phyloP scores from a whole-genome alignment of 306 rosid species.

The Acacia acuminata region DNA sequence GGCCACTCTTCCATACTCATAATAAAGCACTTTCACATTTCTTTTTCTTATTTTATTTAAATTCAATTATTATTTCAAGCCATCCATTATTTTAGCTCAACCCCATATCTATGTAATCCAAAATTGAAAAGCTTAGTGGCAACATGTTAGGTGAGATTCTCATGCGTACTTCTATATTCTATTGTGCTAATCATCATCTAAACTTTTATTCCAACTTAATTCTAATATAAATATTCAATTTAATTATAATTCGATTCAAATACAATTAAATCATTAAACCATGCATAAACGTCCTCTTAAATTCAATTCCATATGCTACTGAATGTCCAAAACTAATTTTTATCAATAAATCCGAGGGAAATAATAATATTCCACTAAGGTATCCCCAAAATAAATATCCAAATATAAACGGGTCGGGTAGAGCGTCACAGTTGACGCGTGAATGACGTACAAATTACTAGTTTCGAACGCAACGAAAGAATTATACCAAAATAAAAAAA shows the following conservation, averaged over 20 bases:
- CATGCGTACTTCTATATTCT: conserved; percentile 21
- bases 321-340: neutral
- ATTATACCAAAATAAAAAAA: neutral
- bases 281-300: neutral
- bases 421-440: conserved; percentile 45
- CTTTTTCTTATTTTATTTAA: neutral
- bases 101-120: neutral
- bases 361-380: neutral
- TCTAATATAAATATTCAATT: neutral
- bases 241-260: neutral
- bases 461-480: neutral
- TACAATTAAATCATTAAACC: neutral
- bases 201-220: neutral
- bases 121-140: neutral
- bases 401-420: neutral
- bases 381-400: neutral
- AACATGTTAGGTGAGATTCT: conserved; percentile 32
- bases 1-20: neutral
- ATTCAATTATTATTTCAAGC: neutral
- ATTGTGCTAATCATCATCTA: conserved; percentile 17
- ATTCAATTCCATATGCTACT: neutral
- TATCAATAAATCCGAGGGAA: neutral
- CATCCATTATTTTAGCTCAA: neutral
- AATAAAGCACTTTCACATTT: neutral
- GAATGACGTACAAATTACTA: conserved; percentile 32